Evolutionary conservation across 139 green algal genomes (phyloP), one percentile per base, ranked within the genome.

Genomic region (Bryopsis sp.): DNA sequence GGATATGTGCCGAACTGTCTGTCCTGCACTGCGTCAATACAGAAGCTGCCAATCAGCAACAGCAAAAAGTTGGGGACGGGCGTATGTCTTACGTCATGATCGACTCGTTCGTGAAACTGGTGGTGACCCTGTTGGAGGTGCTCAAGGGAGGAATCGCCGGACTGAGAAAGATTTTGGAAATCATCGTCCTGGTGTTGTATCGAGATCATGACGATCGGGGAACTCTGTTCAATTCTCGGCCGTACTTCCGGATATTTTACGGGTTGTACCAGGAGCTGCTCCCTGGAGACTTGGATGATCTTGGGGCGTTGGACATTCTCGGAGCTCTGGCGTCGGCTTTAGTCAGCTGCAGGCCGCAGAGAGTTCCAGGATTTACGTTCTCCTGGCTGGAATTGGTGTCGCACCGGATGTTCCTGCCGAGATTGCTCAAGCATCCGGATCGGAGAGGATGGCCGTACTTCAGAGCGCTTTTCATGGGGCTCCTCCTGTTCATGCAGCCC

Each of bases 401-500:
- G 5, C 90, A 98, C 79, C 79, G 89, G 29, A 76, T 74, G 47
- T 88, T 98, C 77, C 94, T 99, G 93, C 91, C 93, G 37, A 83
- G 85, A 62, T 79, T 99, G 71, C 84, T 99, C 60, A 72, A 82
- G 32, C 72, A 78, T 6, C 78, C 82, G 24, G 69, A 72, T 0
- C 15, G 36, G 8, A 38, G 35, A 24, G 64, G 64, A 8, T 71
- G 43, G 64, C 64, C 47, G 8, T 64, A 64, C 28, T 71, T 59
- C 43, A 78, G 75, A 69, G 68, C 64, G 22, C 70, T 88, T 47
- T 78, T 95, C 32, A 62, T 88, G 1, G 80, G 78, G 26, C 77
- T 93, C 62, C 88, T 99, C 65, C 80, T 82, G 19, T 98, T 99
- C 87, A 79, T 99, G 79, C 92, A 97, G 86, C 94, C 94, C 24